Conservation (phyloP, 2,329 filamentous ascomycete species). For the Sarocladium oryzae region DNA sequence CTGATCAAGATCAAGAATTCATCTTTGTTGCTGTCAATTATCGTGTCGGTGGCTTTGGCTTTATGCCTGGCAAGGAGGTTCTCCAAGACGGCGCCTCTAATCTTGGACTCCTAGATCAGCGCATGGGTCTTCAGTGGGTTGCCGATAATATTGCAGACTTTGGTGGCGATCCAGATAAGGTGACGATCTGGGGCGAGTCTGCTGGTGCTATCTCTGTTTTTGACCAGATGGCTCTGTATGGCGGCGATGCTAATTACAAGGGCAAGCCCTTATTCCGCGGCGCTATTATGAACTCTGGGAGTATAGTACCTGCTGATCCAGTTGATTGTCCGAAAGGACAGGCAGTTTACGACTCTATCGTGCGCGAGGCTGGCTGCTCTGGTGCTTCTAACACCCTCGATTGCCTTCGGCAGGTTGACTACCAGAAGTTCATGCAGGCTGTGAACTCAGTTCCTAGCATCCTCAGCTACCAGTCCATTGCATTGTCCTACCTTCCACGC, state of each 20-base stretch:
- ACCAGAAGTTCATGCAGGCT: slow-evolving; percentile 46
- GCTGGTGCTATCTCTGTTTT: slow-evolving; percentile 55
- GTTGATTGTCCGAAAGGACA: slow-evolving; percentile 53
- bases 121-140: slow-evolving; percentile 55
- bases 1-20: slow-evolving; percentile 45
- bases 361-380: slow-evolving; percentile 46
- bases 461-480: slow-evolving; percentile 49
- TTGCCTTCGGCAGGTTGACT: slow-evolving; percentile 49
- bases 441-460: slow-evolving; percentile 52
- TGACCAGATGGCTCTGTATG: slow-evolving; percentile 56
- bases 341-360: slow-evolving; percentile 45
- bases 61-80: slow-evolving; percentile 51
- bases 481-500: slow-evolving; percentile 55
- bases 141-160: slow-evolving; percentile 59
- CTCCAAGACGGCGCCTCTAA: slow-evolving; percentile 49
- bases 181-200: slow-evolving; percentile 60
- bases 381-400: slow-evolving; percentile 40
- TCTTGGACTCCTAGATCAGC: slow-evolving; percentile 54
- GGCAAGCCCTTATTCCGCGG: slow-evolving; percentile 47
- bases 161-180: slow-evolving; percentile 57
- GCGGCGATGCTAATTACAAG: slow-evolving; percentile 56
- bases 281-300: slow-evolving; percentile 58
- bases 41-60: slow-evolving; percentile 50
- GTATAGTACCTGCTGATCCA: slow-evolving; percentile 40
- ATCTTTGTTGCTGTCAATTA: slow-evolving; percentile 62